phyloP scores from a whole-genome alignment of 2,329 filamentous ascomycete species.

The Xylariaceae sp. region DNA sequence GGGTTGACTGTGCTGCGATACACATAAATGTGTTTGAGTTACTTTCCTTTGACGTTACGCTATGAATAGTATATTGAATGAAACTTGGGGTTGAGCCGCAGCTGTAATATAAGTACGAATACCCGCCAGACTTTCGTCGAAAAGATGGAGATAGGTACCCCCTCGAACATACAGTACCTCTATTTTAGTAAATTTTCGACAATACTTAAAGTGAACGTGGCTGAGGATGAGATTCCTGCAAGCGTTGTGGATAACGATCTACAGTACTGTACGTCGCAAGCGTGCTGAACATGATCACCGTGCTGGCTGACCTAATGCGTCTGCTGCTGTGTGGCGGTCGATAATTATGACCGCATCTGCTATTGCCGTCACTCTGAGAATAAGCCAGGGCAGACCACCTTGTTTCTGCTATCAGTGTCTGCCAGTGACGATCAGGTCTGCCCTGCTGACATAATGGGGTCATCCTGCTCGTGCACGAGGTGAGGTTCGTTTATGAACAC shows the following conservation, averaged over 20 bases:
- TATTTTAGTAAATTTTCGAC: too few species aligned
- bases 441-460: constrained; percentile 8
- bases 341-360: not conserved
- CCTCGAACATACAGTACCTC: too few species aligned
- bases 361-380: not conserved
- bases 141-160: not conserved
- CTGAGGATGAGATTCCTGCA: too few species aligned
- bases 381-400: too few species aligned
- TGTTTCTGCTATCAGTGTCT: not conserved
- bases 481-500: constrained; percentile 1
- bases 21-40: constrained; percentile 12
- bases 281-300: too few species aligned
- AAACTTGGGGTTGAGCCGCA: constrained; percentile 16
- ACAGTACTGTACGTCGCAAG: too few species aligned
- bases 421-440: not conserved
- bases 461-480: constrained; percentile 1
- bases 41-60: constrained; percentile 1
- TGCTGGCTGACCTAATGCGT: not conserved
- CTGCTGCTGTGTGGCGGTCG: not conserved
- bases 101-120: constrained; percentile 5
- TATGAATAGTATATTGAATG: constrained; percentile 16
- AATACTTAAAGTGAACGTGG: too few species aligned
- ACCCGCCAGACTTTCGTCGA: not conserved
- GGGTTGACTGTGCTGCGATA: constrained; percentile 6
- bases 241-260: too few species aligned